Percentiles rank a stretch among this genome's conserved stretches.
Conservation (phyloP, 495 filamentous ascomycete genomes). For the Coniosporium apollinis region DNA sequence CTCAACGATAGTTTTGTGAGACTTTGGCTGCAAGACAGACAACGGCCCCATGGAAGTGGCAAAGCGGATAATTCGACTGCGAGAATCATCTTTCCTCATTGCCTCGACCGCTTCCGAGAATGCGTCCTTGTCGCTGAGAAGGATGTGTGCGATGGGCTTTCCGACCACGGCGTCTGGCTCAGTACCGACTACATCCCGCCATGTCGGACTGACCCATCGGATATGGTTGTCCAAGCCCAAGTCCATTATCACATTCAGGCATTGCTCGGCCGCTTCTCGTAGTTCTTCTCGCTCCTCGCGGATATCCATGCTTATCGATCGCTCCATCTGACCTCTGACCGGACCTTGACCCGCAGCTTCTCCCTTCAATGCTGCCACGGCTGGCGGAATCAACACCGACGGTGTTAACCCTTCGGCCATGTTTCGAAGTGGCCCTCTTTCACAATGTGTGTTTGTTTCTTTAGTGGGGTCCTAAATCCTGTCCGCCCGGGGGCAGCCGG, state of each 20-base stretch:
- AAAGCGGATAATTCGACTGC: slow-evolving; percentile 84
- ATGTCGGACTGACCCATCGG: slow-evolving; percentile 93
- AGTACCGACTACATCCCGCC: slow-evolving; percentile 83
- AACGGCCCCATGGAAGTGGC: slow-evolving; percentile 55
- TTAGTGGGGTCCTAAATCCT: not conserved
- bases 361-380: slow-evolving; percentile 36
- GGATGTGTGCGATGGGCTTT: slow-evolving; percentile 60
- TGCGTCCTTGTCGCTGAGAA: slow-evolving; percentile 58
- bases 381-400: slow-evolving; percentile 28
- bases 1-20: slow-evolving; percentile 20
- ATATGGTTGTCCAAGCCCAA: slow-evolving; percentile 75
- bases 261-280: slow-evolving; percentile 90
- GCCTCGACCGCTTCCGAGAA: slow-evolving; percentile 71
- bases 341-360: slow-evolving; percentile 30
- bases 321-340: slow-evolving; percentile 34
- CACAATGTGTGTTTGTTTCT: not conserved
- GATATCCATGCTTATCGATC: slow-evolving; percentile 48
- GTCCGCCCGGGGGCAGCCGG: not conserved
- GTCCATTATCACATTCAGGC: slow-evolving; percentile 86
- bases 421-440: not conserved
- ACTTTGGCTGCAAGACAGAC: slow-evolving; percentile 43
- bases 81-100: slow-evolving; percentile 83
- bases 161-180: slow-evolving; percentile 54
- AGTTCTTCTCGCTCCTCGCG: slow-evolving; percentile 76
- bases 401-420: slow-evolving; percentile 3